Evolutionary conservation across 371 early-diverging fungal genomes (phyloP).

Genomic region (Batkoa obscura): DNA sequence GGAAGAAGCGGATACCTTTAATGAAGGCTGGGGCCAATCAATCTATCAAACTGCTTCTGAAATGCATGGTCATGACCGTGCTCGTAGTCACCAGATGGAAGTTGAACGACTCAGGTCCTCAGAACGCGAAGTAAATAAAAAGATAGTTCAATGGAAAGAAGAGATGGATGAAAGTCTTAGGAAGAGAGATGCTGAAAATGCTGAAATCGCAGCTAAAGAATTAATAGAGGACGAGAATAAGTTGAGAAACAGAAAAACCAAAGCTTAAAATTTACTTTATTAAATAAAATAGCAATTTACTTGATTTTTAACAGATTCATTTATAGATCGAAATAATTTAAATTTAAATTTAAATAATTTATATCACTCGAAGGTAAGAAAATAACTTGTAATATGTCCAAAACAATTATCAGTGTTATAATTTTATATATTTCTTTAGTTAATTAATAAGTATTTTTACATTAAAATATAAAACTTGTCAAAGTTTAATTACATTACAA

Average conservation of each 20-base stretch:
- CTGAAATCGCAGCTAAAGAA: background rate
- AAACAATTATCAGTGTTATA: no score
- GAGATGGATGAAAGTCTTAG: background rate
- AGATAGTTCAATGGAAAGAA: slow-evolving; percentile 3
- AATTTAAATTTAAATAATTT: no score
- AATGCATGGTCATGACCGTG: slow-evolving; percentile 22
- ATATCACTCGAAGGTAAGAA: no score
- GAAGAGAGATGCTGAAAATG: background rate
- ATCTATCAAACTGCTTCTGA: slow-evolving; percentile 71
- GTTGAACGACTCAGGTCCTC: slow-evolving; percentile 2
- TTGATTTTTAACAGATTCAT: no score
- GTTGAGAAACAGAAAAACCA: background rate
- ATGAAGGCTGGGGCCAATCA: slow-evolving; percentile 66
- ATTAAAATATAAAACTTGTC: no score
- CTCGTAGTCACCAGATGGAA: slow-evolving; percentile 4
- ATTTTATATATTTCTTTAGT: no score
- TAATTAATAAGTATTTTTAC: no score
- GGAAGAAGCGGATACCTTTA: slow-evolving; percentile 58
- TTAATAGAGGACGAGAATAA: background rate
- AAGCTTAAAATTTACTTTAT: background rate
- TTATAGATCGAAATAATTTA: no score
- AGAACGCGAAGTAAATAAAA: slow-evolving; percentile 4
- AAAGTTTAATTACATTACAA: no score
- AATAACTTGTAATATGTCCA: no score
- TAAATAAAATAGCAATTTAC: no score